A percentile compares a stretch with the other conserved stretches of the same genome.
Conservation (phyloP, 2,329 filamentous ascomycete species). For the Sarocladium kiliense region DNA sequence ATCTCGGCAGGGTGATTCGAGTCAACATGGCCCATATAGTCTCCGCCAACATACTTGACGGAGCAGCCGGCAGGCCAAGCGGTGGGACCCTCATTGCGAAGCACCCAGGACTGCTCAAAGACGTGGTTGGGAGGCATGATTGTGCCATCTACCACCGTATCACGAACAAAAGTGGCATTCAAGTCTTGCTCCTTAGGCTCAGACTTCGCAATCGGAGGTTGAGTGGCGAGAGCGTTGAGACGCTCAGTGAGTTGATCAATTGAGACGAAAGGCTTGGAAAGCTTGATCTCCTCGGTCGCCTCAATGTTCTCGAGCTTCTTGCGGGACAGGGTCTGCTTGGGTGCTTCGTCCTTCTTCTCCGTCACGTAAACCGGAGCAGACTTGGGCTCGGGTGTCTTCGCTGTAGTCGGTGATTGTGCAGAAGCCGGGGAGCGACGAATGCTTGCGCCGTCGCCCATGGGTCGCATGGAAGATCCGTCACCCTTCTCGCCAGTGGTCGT, state of each 20-base stretch:
- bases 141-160: slow-evolving; percentile 75
- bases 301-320: too few species aligned
- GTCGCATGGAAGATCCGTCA: slow-evolving; percentile 57
- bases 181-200: slow-evolving; percentile 28
- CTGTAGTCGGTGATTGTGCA: not conserved
- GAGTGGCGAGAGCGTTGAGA: slow-evolving; percentile 9
- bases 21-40: slow-evolving; percentile 93
- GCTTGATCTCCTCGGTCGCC: slow-evolving; percentile 14
- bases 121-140: slow-evolving; percentile 62
- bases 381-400: too few species aligned
- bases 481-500: slow-evolving; percentile 77
- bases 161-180: slow-evolving; percentile 64
- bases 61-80: slow-evolving; percentile 86
- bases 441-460: slow-evolving; percentile 60
- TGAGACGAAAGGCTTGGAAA: slow-evolving; percentile 6
- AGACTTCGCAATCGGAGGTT: slow-evolving; percentile 11
- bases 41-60: slow-evolving; percentile 87
- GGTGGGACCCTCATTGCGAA: slow-evolving; percentile 75
- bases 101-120: slow-evolving; percentile 87
- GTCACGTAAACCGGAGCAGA: too few species aligned
- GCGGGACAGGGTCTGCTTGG: not conserved
- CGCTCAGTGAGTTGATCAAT: not conserved
- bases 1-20: slow-evolving; percentile 73
- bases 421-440: not conserved
- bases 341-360: too few species aligned